phyloP scores from a whole-genome alignment of 176 grass and related monocot species.

The Carex myosuroides region DNA sequence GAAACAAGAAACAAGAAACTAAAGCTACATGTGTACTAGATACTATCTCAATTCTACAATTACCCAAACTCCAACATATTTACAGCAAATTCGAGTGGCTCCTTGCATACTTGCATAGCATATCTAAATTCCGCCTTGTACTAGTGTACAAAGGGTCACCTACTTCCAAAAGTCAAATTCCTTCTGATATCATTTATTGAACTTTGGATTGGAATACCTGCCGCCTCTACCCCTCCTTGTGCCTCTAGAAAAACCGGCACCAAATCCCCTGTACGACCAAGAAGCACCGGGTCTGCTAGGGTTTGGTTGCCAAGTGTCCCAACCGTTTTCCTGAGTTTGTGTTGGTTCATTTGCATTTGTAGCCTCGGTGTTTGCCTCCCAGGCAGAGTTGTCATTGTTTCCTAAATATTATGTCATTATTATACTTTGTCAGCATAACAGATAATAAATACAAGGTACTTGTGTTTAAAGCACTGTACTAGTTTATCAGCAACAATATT shows the following conservation, averaged over 20 bases:
- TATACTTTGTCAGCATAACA: not conserved
- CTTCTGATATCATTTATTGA: not conserved
- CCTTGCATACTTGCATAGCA: not conserved
- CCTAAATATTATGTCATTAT: not conserved
- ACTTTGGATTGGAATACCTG: constrained; percentile 3
- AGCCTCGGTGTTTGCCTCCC: not conserved
- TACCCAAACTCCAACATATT: not conserved
- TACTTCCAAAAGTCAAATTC: not conserved
- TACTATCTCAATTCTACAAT: not conserved
- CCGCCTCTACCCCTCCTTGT: not conserved
- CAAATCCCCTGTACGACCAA: not conserved
- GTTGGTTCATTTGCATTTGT: constrained; percentile 4
- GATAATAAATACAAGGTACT: not conserved
- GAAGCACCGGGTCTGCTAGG: not conserved
- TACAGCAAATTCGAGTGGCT: not conserved
- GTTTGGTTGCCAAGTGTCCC: constrained; percentile 16
- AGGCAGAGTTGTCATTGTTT: not conserved
- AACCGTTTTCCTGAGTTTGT: constrained; percentile 16
- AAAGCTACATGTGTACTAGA: not conserved
- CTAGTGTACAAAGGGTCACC: not conserved
- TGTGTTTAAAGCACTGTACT: not conserved
- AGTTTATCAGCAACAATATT: not conserved
- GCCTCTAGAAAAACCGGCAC: not conserved
- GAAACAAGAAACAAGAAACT: not conserved
- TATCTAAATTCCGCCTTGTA: not conserved